Evolutionary conservation across 345 rosid genomes (phyloP).

Genomic region (Hibiscus trionum): DNA sequence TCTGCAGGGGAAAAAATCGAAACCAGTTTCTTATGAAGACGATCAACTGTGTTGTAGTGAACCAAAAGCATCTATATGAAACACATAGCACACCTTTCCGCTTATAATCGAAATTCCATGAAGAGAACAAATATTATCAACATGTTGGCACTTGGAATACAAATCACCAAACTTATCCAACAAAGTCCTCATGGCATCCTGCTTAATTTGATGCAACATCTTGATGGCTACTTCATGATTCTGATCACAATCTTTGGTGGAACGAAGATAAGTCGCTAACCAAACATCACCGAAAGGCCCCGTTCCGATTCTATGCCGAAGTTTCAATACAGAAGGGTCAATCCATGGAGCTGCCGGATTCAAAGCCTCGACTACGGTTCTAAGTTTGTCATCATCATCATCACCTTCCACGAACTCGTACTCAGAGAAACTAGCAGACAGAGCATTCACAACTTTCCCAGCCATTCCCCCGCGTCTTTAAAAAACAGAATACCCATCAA

Average conservation of each 20-base stretch:
- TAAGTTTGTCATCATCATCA: slow-evolving; percentile 34
- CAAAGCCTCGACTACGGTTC: slow-evolving; percentile 41
- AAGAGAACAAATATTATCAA: background rate
- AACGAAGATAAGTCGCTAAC: background rate
- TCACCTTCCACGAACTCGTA: slow-evolving; percentile 66
- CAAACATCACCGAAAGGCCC: background rate
- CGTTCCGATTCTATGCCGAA: background rate
- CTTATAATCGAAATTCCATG: background rate
- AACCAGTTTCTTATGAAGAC: background rate
- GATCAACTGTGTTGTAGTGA: background rate
- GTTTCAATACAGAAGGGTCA: background rate
- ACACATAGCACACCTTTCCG: background rate
- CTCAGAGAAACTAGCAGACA: slow-evolving; percentile 43
- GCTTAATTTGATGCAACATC: background rate
- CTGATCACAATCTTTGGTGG: background rate
- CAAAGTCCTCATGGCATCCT: background rate
- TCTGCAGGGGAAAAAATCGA: background rate
- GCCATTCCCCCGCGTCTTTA: slow-evolving; percentile 39
- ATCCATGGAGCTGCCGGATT: slow-evolving; percentile 13
- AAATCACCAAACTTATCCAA: background rate
- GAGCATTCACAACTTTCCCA: slow-evolving; percentile 39
- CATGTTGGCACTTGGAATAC: background rate
- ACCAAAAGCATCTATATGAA: background rate
- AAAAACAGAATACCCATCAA: background rate
- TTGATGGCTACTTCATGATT: background rate